Evolutionary conservation across 768 basidiomycete species (phyloP), one percentile per base, ranked within the genome.

Genomic region (Auriscalpium vulgare): DNA sequence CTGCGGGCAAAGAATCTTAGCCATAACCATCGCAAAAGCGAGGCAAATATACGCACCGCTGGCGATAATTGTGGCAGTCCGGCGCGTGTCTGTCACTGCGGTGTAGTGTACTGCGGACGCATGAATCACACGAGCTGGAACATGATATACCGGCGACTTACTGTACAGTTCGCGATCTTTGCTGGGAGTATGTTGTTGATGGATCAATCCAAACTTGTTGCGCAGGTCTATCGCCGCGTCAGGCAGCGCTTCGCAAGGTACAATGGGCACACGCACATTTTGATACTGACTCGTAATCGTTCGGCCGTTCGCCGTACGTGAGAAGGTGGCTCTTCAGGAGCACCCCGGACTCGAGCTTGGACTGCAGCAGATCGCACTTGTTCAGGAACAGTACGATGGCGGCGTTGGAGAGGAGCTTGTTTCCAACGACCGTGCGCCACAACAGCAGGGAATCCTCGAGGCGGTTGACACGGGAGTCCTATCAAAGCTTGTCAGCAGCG

Each of bases 351-450:
- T 85, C 82, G 16, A 93, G 75, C 69, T 93, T 93, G 50, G 81
- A 73, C 84, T 82, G 80, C 40, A 91, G 74, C 47, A 91, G 75
- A 67, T 92, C 90, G 57, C 80, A 81, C 71, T 91, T 91, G 71
- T 90, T 91, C 60, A 91, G 68, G 68, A 92, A 92, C 61, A 91
- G 76, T 16, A 93, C 80, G 59, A 93, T 81, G 68, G 83, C 87
- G 58, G 91, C 89, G 48, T 82, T 78, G 37, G 77, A 75, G 36
- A 93, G 80, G 10, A 92, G 72, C 64, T 78, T 85, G 70, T 91
- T 87, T 34, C 85, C 80, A 37, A 87, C 79, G 1, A 92, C 80
- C 0, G 74, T 71, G 65, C 79, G 83, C 90, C 90, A 93, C 10
- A 91, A 69, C 17, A 81, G 67, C 47, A 93, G 72, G 0, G 89